Percentiles rank a stretch among this genome's conserved stretches.
These are phyloP conservation scores for Cutaneotrichosporon spelunceum DNA, from an alignment of 1,284 basidiomycete species.

Conservation along the genomic window DNA sequence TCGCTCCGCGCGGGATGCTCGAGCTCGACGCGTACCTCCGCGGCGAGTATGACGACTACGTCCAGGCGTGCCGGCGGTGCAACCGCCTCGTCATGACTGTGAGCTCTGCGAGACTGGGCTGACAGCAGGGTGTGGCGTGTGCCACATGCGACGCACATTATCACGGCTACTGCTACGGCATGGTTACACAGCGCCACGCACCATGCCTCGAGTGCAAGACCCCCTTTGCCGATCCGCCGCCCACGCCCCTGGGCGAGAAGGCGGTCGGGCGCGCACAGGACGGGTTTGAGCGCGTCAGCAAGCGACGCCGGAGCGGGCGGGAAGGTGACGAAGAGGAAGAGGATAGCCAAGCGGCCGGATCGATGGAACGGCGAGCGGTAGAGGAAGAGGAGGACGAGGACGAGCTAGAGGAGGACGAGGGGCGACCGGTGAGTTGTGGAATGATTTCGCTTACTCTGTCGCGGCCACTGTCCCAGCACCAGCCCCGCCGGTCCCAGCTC, in stretches of 20 bases:
- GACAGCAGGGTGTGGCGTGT: slow-evolving; percentile 37
- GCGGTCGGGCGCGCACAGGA: slow-evolving; percentile 37
- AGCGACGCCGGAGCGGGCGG: slow-evolving; percentile 19
- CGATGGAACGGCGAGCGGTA: background rate
- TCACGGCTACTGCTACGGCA: slow-evolving; percentile 39
- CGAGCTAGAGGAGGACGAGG: background rate
- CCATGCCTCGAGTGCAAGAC: slow-evolving; percentile 34
- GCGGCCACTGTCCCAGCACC: slow-evolving; percentile 6
- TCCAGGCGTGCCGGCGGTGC: slow-evolving; percentile 40
- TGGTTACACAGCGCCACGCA: slow-evolving; percentile 12
- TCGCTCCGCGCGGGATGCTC: slow-evolving; percentile 39
- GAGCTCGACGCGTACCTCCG: slow-evolving; percentile 46
- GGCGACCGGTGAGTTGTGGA: background rate
- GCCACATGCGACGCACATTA: slow-evolving; percentile 37
- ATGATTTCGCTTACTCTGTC: background rate
- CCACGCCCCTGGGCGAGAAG: slow-evolving; percentile 39
- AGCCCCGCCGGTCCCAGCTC: background rate
- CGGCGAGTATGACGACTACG: slow-evolving; percentile 35
- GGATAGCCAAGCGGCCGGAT: slow-evolving; percentile 1
- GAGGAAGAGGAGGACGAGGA: background rate
- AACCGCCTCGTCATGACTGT: slow-evolving; percentile 38
- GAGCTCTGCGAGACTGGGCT: slow-evolving; percentile 15
- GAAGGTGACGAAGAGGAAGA: slow-evolving; percentile 27
- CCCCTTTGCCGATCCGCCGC: slow-evolving; percentile 22
- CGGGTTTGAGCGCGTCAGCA: slow-evolving; percentile 21